Conservation (phyloP, 2,329 filamentous ascomycete species). For the Stagonosporopsis tanaceti region DNA sequence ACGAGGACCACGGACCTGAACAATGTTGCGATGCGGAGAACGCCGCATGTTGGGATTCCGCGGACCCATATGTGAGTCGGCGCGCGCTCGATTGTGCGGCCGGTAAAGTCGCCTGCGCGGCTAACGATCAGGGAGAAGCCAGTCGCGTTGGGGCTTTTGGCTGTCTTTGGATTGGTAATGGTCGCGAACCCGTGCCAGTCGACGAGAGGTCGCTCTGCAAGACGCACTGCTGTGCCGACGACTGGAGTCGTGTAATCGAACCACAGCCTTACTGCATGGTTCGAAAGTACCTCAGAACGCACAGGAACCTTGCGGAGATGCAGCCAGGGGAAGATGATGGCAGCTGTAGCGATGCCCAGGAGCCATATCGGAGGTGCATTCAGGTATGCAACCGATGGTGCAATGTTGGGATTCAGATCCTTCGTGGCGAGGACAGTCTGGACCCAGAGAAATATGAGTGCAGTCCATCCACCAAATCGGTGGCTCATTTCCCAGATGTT, state of each 20-base stretch:
- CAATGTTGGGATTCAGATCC: conserved; percentile 29
- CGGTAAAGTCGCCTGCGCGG: conserved; percentile 51
- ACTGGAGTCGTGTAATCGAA: conserved; percentile 46
- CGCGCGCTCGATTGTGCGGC: conserved; percentile 42
- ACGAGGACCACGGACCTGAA: conserved; percentile 50
- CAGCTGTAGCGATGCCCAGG: conserved; percentile 68
- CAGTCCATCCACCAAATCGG: conserved; percentile 50
- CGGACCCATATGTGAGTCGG: conserved; percentile 48
- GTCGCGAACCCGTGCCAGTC: conserved; percentile 53
- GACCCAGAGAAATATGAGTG: conserved; percentile 48
- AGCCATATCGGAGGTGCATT: conserved; percentile 68
- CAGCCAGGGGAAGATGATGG: conserved; percentile 78
- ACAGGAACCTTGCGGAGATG: conserved; percentile 74
- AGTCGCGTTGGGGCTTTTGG: conserved; percentile 22
- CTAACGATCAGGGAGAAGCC: conserved; percentile 49
- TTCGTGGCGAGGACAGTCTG: conserved; percentile 39
- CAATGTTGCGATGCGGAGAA: conserved; percentile 47
- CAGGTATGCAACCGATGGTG: conserved; percentile 35
- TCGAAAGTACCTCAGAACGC: conserved; percentile 72
- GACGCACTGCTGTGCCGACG: conserved; percentile 43
- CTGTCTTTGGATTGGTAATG: conserved; percentile 41
- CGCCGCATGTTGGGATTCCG: conserved; percentile 47
- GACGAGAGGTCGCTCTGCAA: conserved; percentile 43
- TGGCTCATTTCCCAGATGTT: conserved; percentile 48
- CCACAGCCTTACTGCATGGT: conserved; percentile 76